phyloP scores from a whole-genome alignment of 2,329 filamentous ascomycete species.

The Cordyceps farinosa region DNA sequence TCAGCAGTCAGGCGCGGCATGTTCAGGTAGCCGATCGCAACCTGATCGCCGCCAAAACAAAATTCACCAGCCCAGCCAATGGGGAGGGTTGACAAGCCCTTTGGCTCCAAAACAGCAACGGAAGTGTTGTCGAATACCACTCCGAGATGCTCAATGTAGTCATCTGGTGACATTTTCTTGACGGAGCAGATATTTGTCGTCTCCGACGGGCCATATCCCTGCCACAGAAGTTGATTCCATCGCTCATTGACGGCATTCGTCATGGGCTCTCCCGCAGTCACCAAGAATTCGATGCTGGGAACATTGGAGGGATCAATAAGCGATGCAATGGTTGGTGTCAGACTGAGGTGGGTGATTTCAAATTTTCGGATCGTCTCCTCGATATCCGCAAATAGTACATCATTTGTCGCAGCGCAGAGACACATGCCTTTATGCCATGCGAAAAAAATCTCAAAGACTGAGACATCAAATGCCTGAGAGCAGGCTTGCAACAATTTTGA shows the following conservation, averaged over 20 bases:
- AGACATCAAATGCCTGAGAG: constrained; percentile 82
- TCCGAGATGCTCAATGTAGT: constrained; percentile 74
- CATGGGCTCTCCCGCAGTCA: constrained; percentile 78
- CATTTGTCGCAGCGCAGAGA: constrained; percentile 71
- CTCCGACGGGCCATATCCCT: constrained; percentile 82
- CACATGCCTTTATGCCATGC: constrained; percentile 75
- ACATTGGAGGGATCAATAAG: constrained; percentile 67
- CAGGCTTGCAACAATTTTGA: constrained; percentile 67
- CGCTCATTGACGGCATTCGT: constrained; percentile 64
- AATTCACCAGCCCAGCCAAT: constrained; percentile 74
- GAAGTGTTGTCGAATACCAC: constrained; percentile 72
- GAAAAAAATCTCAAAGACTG: constrained; percentile 88
- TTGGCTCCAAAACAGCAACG: constrained; percentile 55
- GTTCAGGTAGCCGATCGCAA: constrained; percentile 71
- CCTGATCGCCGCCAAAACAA: constrained; percentile 82
- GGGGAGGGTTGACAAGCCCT: constrained; percentile 54
- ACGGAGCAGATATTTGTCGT: constrained; percentile 86
- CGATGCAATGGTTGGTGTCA: constrained; percentile 81
- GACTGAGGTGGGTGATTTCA: constrained; percentile 71
- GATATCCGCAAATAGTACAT: constrained; percentile 69
- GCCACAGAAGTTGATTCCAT: constrained; percentile 70
- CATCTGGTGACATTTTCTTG: constrained; percentile 53
- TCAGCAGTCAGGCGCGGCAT: constrained; percentile 56
- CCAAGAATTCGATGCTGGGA: constrained; percentile 68
- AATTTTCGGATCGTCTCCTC: constrained; percentile 63